These are phyloP conservation scores for Nemania abortiva DNA, from an alignment of 2,329 filamentous ascomycete genomes.

Conservation along the genomic window DNA sequence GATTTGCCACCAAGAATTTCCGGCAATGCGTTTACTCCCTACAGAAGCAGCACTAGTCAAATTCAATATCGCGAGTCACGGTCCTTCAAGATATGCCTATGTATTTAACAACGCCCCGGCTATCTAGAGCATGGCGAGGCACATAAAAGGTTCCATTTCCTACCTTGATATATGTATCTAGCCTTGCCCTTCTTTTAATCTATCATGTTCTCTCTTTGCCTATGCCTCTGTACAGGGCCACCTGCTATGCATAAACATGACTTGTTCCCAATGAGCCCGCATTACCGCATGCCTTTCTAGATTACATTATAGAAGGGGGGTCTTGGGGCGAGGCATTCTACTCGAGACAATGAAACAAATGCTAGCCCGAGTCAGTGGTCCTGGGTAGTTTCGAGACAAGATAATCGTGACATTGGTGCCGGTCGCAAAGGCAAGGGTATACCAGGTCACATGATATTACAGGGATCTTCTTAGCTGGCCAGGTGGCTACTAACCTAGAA, in stretches of 20 bases:
- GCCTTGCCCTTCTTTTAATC: background rate
- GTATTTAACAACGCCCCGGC: background rate
- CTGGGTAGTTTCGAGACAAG: constrained; percentile 30
- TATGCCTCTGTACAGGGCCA: background rate
- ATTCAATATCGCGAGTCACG: constrained; percentile 25
- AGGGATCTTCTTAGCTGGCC: constrained; percentile 18
- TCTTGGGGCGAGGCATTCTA: constrained; percentile 29
- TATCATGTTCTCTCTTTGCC: background rate
- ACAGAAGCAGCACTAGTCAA: background rate
- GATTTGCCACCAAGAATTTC: constrained; percentile 19
- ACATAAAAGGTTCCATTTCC: background rate
- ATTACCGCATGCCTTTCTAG: background rate
- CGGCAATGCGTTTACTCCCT: constrained; percentile 7
- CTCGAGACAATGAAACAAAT: constrained; percentile 33
- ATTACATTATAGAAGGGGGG: background rate
- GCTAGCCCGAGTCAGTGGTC: constrained; percentile 35
- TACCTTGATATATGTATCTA: background rate
- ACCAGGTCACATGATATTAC: constrained; percentile 36
- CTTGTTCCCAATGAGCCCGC: background rate
- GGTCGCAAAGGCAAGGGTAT: constrained; percentile 27
- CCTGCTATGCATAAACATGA: background rate
- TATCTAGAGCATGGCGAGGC: background rate
- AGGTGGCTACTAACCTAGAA: background rate
- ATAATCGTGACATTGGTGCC: constrained; percentile 30
- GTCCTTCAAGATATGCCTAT: constrained; percentile 14